These are phyloP conservation scores for Cladobotryum protrusum DNA, from an alignment of 2,329 filamentous ascomycete species.

Conservation along the genomic window DNA sequence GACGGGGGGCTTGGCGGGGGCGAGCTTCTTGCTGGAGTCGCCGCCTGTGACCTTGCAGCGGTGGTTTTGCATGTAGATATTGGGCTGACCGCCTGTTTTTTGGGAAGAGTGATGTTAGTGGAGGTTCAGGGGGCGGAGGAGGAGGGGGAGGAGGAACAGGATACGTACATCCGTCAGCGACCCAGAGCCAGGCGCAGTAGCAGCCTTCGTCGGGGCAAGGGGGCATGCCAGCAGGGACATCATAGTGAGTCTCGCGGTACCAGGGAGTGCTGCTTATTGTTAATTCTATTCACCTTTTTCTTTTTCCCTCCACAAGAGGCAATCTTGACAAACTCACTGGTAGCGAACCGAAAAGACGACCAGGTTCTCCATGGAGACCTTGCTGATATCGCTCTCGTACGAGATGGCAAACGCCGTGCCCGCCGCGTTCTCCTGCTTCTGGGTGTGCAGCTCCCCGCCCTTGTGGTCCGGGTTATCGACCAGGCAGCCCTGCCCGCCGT, in stretches of 20 bases:
- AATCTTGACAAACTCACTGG: no score
- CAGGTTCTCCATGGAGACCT: slow-evolving; percentile 41
- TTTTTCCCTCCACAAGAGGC: no score
- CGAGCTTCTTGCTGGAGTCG: slow-evolving; percentile 30
- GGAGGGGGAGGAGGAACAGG: no score
- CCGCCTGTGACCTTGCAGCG: slow-evolving; percentile 39
- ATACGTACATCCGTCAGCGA: slow-evolving; percentile 15
- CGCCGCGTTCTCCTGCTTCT: slow-evolving; percentile 33
- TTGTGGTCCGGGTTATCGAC: slow-evolving; percentile 22
- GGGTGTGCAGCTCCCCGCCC: slow-evolving; percentile 38
- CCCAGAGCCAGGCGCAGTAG: slow-evolving; percentile 22
- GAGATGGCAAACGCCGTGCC: slow-evolving; percentile 43
- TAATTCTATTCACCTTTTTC: no score
- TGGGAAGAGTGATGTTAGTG: no score
- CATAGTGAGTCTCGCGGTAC: slow-evolving; percentile 16
- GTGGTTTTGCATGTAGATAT: slow-evolving; percentile 14
- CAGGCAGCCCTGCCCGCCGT: slow-evolving; percentile 6
- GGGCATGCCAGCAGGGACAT: slow-evolving; percentile 17
- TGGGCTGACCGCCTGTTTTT: slow-evolving; percentile 13
- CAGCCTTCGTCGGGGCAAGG: slow-evolving; percentile 18
- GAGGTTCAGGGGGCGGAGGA: no score
- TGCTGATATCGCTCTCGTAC: slow-evolving; percentile 34
- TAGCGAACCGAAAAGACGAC: slow-evolving; percentile 38
- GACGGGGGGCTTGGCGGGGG: slow-evolving; percentile 30
- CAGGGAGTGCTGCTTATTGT: slow-evolving; percentile 14